Percentiles rank a stretch among this genome's conserved stretches.
Conservation (phyloP, 2,329 filamentous ascomycete genomes). For the Ophiostoma sp. region DNA sequence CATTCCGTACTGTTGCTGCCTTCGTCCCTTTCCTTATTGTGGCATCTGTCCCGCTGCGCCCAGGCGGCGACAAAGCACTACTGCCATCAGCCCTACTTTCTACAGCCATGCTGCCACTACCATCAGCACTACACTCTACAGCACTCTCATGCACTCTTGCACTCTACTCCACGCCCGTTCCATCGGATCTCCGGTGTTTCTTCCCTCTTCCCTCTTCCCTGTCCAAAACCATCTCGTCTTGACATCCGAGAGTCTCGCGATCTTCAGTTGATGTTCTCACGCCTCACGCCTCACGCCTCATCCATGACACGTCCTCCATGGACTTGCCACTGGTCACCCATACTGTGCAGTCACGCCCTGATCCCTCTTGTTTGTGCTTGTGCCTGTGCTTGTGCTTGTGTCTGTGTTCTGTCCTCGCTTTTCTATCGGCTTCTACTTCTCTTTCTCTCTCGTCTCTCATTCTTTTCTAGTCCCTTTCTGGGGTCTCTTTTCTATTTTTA, state of each 20-base stretch:
- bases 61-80: too few relatives aligned
- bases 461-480: neutral
- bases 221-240: neutral
- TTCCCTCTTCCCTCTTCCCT: neutral
- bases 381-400: slow-evolving; percentile 6
- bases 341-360: neutral
- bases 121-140: neutral
- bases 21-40: too few relatives aligned
- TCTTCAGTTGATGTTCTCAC: neutral
- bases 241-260: neutral
- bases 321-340: neutral
- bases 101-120: too few relatives aligned
- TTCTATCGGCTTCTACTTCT: slow-evolving; percentile 6
- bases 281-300: neutral
- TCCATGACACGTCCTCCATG: neutral
- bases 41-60: too few relatives aligned
- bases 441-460: neutral
- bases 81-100: too few relatives aligned
- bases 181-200: neutral
- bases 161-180: neutral
- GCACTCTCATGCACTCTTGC: too few relatives aligned
- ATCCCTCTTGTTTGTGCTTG: neutral
- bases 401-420: neutral
- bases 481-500: neutral
- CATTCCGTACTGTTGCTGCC: neutral